phyloP scores from a whole-genome alignment of 192 early-diverging fungal species.

The Gigaspora rosea region DNA sequence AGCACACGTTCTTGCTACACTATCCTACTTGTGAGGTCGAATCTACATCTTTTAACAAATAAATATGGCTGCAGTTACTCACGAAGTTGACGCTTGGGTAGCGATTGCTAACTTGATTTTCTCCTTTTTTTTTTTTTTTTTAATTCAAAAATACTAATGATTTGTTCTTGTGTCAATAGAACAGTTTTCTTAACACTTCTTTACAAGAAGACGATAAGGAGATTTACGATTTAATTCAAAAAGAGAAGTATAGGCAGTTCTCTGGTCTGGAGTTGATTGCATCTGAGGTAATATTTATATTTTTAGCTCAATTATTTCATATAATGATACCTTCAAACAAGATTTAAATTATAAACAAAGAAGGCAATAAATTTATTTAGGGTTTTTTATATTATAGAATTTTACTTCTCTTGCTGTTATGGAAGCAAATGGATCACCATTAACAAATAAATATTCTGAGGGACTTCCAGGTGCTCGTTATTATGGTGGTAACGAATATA shows the following conservation, averaged over 20 bases:
- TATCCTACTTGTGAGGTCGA: too few relatives aligned
- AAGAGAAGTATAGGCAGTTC: slow-evolving; percentile 98
- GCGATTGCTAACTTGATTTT: too few relatives aligned
- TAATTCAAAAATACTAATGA: too few relatives aligned
- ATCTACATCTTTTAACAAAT: too few relatives aligned
- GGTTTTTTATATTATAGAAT: slow-evolving; percentile 62
- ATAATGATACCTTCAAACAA: too few relatives aligned
- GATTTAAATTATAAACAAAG: too few relatives aligned
- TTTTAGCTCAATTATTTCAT: not conserved
- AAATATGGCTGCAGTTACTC: too few relatives aligned
- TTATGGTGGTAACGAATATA: slow-evolving; percentile 99
- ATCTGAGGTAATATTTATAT: slow-evolving; percentile 72
- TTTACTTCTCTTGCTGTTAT: slow-evolving; percentile 99
- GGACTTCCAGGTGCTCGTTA: slow-evolving; percentile 98
- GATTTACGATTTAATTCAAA: slow-evolving; percentile 90
- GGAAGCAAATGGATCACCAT: slow-evolving; percentile 98
- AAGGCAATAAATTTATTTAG: too few relatives aligned
- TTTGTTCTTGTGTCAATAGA: slow-evolving; percentile 35
- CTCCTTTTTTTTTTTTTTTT: too few relatives aligned
- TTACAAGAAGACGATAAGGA: slow-evolving; percentile 92
- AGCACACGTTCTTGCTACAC: too few relatives aligned
- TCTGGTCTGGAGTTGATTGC: slow-evolving; percentile 98
- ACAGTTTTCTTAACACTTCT: slow-evolving; percentile 82
- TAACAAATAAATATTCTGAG: slow-evolving; percentile 99
- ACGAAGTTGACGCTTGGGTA: too few relatives aligned